These are phyloP conservation scores for Penicillium olsonii DNA, from an alignment of 2,329 filamentous ascomycete species.

Conservation along the genomic window DNA sequence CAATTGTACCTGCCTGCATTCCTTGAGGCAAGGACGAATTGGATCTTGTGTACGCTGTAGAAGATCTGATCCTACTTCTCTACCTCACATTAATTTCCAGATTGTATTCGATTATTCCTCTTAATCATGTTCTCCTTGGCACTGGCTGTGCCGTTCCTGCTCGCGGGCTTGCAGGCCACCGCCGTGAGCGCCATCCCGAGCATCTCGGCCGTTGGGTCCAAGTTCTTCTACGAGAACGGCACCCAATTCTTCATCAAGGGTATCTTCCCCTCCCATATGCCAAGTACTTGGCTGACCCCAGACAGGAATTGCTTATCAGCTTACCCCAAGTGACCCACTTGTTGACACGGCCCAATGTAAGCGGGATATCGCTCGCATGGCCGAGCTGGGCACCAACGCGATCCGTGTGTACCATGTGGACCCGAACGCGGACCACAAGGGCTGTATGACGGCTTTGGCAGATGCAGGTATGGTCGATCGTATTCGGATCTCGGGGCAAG, in stretches of 20 bases:
- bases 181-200: constrained; percentile 51
- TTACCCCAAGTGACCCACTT: constrained; percentile 71
- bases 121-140: constrained; percentile 24
- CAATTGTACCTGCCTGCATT: neutral
- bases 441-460: constrained; percentile 78
- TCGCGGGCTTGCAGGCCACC: constrained; percentile 30
- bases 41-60: neutral
- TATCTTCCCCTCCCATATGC: constrained; percentile 33
- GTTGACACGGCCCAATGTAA: constrained; percentile 73
- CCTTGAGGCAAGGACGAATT: neutral
- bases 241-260: constrained; percentile 84
- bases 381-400: constrained; percentile 75
- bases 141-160: constrained; percentile 24
- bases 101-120: neutral
- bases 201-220: constrained; percentile 68
- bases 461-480: constrained; percentile 62
- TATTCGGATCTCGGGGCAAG: neutral
- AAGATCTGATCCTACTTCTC: neutral
- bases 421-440: constrained; percentile 67
- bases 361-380: constrained; percentile 75
- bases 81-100: neutral
- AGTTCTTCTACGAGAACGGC: constrained; percentile 81
- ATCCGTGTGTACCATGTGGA: constrained; percentile 91
- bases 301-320: constrained; percentile 71
- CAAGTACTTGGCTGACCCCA: constrained; percentile 13